Evolutionary conservation across 169 alveolate species (phyloP).

Genomic region (Plasmodium adleri): DNA sequence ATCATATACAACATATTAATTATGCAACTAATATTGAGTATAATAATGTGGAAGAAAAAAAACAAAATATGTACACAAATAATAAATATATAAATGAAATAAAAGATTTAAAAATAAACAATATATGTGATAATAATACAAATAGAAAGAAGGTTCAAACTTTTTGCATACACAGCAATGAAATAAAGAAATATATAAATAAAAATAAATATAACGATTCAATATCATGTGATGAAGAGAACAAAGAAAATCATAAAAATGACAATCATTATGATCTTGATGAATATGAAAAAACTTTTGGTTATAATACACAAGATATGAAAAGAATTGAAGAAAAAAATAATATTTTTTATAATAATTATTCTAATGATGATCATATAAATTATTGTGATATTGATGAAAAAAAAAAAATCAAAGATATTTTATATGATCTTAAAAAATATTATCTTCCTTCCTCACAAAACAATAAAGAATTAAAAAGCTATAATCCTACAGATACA

Average conservation of each 20-base stretch:
- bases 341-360: constrained; percentile 16
- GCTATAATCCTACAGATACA: constrained; percentile 20
- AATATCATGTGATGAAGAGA: background rate
- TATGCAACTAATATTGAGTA: background rate
- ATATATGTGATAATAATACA: background rate
- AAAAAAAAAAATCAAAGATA: constrained; percentile 15
- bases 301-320: constrained; percentile 28
- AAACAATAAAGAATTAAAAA: constrained; percentile 10
- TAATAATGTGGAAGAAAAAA: background rate
- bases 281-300: constrained; percentile 30
- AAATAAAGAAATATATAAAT: background rate
- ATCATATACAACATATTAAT: background rate
- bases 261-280: background rate
- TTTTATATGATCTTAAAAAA: constrained; percentile 20
- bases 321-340: constrained; percentile 52
- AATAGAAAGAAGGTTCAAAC: background rate
- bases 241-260: background rate
- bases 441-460: constrained; percentile 41
- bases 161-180: background rate
- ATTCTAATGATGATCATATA: constrained; percentile 17
- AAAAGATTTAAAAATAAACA: constrained; percentile 1
- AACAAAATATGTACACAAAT: background rate
- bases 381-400: constrained; percentile 22
- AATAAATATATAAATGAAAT: background rate
- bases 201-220: background rate